phyloP scores from a whole-genome alignment of 2,329 filamentous ascomycete species.

The Aspergillus persii region DNA sequence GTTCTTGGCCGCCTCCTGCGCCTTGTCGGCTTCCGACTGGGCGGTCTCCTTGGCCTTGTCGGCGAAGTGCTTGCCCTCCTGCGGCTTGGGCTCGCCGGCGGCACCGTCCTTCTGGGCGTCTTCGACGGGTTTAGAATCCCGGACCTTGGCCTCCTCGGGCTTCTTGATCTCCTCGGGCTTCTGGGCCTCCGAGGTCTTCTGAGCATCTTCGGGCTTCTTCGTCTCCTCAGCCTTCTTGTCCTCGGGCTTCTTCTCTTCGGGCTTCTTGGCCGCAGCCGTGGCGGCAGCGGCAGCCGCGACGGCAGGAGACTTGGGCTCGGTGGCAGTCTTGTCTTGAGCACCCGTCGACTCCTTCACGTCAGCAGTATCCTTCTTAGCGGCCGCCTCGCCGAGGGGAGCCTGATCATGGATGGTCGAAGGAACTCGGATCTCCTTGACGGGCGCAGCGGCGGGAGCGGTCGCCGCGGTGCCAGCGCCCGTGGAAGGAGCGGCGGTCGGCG shows the following conservation, averaged over 20 bases:
- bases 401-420: conserved; percentile 1
- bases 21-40: conserved; percentile 13
- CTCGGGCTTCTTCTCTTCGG: conserved; percentile 5
- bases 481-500: conserved; percentile 6
- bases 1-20: conserved; percentile 6
- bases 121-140: conserved; percentile 6
- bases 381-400: background rate
- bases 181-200: conserved; percentile 3
- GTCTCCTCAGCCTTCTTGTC: conserved; percentile 1
- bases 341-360: background rate
- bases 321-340: background rate
- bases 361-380: background rate
- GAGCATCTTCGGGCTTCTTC: background rate
- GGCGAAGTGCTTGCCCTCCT: conserved; percentile 17
- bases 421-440: background rate
- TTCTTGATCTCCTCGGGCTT: conserved; percentile 10
- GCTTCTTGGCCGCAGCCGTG: background rate
- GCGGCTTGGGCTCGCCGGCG: conserved; percentile 2
- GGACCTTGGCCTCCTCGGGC: conserved; percentile 10
- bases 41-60: conserved; percentile 5
- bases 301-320: background rate
- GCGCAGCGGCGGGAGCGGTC: conserved; percentile 5
- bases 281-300: background rate
- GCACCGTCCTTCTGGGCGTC: conserved; percentile 1
- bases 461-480: conserved; percentile 6